Percentiles rank a stretch among this genome's conserved stretches.
Conservation (phyloP, 345 rosid species). For the Euclidium syriacum region DNA sequence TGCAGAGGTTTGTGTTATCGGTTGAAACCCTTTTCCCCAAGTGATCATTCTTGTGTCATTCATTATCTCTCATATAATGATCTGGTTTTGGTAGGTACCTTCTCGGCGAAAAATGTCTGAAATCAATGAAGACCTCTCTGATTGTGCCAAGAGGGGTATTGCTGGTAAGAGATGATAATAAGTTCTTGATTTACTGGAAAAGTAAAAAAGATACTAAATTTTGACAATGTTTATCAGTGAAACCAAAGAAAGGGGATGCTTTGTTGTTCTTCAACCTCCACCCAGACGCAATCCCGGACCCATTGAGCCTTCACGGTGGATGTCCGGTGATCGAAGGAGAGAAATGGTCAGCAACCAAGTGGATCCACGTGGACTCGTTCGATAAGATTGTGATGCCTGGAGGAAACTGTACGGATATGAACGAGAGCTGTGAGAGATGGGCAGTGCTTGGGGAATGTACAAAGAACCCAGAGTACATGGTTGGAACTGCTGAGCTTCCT, state of each 20-base stretch:
- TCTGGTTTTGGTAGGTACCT: slow-evolving; percentile 9
- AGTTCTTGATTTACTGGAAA: background rate
- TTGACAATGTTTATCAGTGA: slow-evolving; percentile 41
- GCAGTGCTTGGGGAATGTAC: slow-evolving; percentile 87
- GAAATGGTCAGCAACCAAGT: slow-evolving; percentile 99
- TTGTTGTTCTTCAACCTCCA: slow-evolving; percentile 85
- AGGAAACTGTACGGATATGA: slow-evolving; percentile 67
- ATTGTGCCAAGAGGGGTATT: slow-evolving; percentile 85
- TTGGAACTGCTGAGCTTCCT: slow-evolving; percentile 69
- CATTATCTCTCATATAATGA: background rate
- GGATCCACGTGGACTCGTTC: slow-evolving; percentile 93
- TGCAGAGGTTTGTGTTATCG: slow-evolving; percentile 47
- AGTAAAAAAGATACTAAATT: background rate
- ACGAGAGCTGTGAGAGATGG: slow-evolving; percentile 86
- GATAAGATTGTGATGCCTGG: slow-evolving; percentile 47
- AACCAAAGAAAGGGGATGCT: slow-evolving; percentile 84
- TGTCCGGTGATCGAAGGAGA: slow-evolving; percentile 95
- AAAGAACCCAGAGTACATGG: slow-evolving; percentile 81
- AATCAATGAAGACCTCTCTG: slow-evolving; percentile 59
- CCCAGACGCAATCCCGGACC: slow-evolving; percentile 72
- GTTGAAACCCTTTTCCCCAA: background rate
- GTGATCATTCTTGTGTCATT: background rate
- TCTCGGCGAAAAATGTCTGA: slow-evolving; percentile 15
- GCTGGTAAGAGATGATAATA: slow-evolving; percentile 50
- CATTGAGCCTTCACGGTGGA: slow-evolving; percentile 78